A percentile compares a stretch with the other conserved stretches of the same genome.
Evolutionary conservation across 1,284 basidiomycete genomes (phyloP).

Genomic region (Malassezia vespertilionis): DNA sequence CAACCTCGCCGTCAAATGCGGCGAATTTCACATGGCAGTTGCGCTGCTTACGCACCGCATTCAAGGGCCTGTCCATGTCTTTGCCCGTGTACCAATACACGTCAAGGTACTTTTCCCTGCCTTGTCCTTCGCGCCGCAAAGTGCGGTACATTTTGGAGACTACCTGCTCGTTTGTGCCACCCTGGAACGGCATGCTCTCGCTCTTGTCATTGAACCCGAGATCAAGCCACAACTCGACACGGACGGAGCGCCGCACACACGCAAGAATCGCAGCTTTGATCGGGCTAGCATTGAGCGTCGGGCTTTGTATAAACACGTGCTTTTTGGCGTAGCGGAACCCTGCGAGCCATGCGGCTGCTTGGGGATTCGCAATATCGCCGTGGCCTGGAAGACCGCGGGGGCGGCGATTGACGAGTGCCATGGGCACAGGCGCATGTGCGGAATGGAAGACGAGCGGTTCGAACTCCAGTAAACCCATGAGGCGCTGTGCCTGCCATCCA

Average conservation of each 20-base stretch:
- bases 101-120: conserved; percentile 53
- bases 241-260: conserved; percentile 57
- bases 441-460: conserved; percentile 34
- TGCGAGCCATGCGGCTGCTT: conserved; percentile 66
- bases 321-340: conserved; percentile 60
- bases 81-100: conserved; percentile 60
- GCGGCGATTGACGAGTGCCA: conserved; percentile 62
- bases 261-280: conserved; percentile 59
- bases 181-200: conserved; percentile 64
- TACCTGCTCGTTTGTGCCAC: conserved; percentile 68
- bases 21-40: conserved; percentile 63
- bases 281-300: conserved; percentile 64
- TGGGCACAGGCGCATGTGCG: conserved; percentile 55
- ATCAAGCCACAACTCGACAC: conserved; percentile 52
- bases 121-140: conserved; percentile 34
- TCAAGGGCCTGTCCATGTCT: conserved; percentile 62
- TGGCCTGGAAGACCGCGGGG: conserved; percentile 58
- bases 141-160: conserved; percentile 56
- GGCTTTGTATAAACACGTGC: conserved; percentile 59
- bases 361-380: conserved; percentile 57
- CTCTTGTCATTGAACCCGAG: conserved; percentile 51
- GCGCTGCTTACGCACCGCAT: conserved; percentile 62
- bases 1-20: conserved; percentile 60
- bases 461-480: conserved; percentile 36
- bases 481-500: conserved; percentile 19